These are phyloP conservation scores for Pseudogymnoascus sp. DNA, from an alignment of 2,329 filamentous ascomycete genomes.

Conservation along the genomic window DNA sequence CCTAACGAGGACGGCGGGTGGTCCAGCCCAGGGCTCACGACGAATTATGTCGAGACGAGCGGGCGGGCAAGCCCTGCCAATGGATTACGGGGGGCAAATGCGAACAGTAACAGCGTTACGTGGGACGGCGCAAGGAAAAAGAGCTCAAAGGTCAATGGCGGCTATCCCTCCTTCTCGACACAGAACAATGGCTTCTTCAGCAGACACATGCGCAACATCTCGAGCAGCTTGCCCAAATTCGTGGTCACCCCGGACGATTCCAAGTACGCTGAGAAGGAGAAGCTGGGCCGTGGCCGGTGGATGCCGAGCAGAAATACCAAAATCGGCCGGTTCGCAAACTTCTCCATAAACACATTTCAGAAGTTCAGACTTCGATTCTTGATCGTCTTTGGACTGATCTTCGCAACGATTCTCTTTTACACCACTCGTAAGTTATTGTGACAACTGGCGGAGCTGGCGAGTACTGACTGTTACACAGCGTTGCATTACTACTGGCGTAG, in stretches of 20 bases:
- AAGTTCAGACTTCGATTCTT: conserved; percentile 58
- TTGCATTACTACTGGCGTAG: conserved; percentile 57
- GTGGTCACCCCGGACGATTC: conserved; percentile 40
- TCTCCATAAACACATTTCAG: conserved; percentile 48
- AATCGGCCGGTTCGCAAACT: conserved; percentile 38
- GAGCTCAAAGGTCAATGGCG: conserved; percentile 62
- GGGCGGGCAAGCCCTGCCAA: conserved; percentile 57
- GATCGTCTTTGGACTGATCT: conserved; percentile 49
- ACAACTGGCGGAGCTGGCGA: not conserved
- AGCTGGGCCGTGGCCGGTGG: conserved; percentile 54
- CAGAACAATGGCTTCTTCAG: conserved; percentile 82
- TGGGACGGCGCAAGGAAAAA: conserved; percentile 80
- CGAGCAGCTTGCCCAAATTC: conserved; percentile 70
- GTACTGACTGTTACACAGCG: conserved; percentile 22
- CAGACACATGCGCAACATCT: conserved; percentile 73
- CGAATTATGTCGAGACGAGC: conserved; percentile 49
- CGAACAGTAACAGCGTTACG: conserved; percentile 50
- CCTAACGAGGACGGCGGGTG: conserved; percentile 79
- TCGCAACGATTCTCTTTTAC: conserved; percentile 59
- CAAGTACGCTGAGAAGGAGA: conserved; percentile 68
- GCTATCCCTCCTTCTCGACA: conserved; percentile 71
- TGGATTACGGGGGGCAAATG: conserved; percentile 43
- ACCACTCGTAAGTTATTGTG: conserved; percentile 56
- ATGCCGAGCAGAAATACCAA: conserved; percentile 38
- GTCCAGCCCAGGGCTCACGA: conserved; percentile 73